Evolutionary conservation across 768 basidiomycete genomes (phyloP), one percentile per base, ranked within the genome.

Genomic region (Thelephora ganbajun): DNA sequence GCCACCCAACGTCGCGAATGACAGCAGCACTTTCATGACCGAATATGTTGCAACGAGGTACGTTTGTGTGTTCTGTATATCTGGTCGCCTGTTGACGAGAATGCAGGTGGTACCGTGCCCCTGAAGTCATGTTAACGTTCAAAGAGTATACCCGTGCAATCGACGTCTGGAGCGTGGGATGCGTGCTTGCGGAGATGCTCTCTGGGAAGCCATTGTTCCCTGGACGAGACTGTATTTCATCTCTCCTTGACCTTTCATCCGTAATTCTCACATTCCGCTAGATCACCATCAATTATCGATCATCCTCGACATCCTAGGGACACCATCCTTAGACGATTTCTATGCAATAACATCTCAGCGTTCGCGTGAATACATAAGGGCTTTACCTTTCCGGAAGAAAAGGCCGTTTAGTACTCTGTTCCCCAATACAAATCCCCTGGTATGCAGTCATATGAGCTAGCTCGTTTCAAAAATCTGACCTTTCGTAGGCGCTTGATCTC

Each of bases 61-160:
- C 44, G 63, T 48, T 16, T 46, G 16, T 7, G 14, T 33, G 11
- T 44, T 53, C 48, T 50, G 47, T 45, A 56, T 42, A 52, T 51
- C 51, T 14, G 12, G 20, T 36, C 47, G 19, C 30, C 47, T 22
- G 22, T 33, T 48, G 46, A 26, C 50, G 34, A 19, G 26, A 39
- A 34, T 14, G 3, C 22, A 41, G 39, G 22, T 97, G 94, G 94
- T 98, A 97, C 61, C 80, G 94, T 26, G 94, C 94, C 0, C 94
- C 94, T 0, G 94, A 97, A 62, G 88, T 98, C 51, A 97, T 98
- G 94, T 74, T 98, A 33, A 94, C 90, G 0, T 97, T 96, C 70
- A 91, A 93, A 59, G 83, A 93, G 68, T 97, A 97, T 61, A 92
- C 90, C 5, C 76, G 77, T 33, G 83, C 83, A 0, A 85, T 89